Evolutionary conservation across 352 stramenopile species (phyloP).

Genomic region (Thraustochytrium sp.): DNA sequence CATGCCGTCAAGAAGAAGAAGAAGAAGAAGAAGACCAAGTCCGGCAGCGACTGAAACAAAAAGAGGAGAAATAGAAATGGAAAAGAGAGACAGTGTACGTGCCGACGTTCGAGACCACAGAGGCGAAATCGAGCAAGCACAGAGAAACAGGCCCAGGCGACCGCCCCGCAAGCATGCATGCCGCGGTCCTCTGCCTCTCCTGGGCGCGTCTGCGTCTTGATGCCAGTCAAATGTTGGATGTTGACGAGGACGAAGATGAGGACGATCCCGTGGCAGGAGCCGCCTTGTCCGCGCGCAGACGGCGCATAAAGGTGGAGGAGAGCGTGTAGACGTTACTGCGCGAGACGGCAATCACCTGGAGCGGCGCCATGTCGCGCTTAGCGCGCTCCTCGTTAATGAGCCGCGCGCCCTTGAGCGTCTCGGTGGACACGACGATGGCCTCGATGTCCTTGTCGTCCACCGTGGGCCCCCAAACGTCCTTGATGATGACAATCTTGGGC

Average conservation of each 20-base stretch:
- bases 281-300: neutral
- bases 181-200: no score
- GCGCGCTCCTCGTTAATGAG: constrained; percentile 45
- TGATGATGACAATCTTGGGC: neutral
- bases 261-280: neutral
- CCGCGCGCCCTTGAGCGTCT: constrained; percentile 40
- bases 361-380: neutral
- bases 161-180: no score
- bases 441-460: constrained; percentile 40
- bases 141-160: no score
- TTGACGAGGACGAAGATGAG: neutral
- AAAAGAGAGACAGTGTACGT: no score
- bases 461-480: constrained; percentile 36
- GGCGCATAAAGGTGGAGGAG: constrained; percentile 37
- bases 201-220: no score
- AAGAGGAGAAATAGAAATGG: neutral
- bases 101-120: no score
- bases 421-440: constrained; percentile 47
- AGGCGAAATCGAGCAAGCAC: no score
- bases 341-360: constrained; percentile 43
- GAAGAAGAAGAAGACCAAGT: neutral
- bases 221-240: neutral
- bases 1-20: neutral
- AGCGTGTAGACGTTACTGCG: constrained; percentile 37
- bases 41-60: neutral